Base-by-base conservation (phyloP, 176 grass and related monocot species). In the Tuctoria greenei region DNA sequence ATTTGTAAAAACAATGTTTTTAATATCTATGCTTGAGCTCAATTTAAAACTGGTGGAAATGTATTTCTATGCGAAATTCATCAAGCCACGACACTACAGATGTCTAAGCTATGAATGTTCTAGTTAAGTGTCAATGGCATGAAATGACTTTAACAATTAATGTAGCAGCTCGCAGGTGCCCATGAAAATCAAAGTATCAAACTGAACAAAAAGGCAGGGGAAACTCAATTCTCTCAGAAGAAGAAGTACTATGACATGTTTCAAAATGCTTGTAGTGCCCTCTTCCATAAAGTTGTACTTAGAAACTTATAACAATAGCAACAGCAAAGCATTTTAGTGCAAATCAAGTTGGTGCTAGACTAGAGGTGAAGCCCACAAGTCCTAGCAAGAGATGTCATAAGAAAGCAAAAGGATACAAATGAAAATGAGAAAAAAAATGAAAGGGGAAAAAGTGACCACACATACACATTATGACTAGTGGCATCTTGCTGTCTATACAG, bases 11-110 rank as follows among this genome's bases (percentile, higher is more conserved):
- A 8, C 4, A 64, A 44, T 42, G 18, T 47, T 50, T 15, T 27
- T 65, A 6, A 46, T 80, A 54, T 75, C 43, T 21, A 76, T 16
- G 1, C 81, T 63, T 70, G 10, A 60, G 14, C 17, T 68, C 54
- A 51, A 38, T 73, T 80, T 14, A 6, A 18, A 75, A 79, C 41
- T 34, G 11, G 28, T 73, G 10, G n/a, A 51, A 61, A 61, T 68
- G 9, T 50, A 27, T 27, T 50, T 13, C 10, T n/a, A 10, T 13
- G 68, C 16, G 27, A 21, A 69, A 62, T 42, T 52, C 4, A 57
- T 69, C 42, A 17, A 34, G 24, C 23, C 38, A 15, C 41, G 17
- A 47, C 16, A 8, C 17, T 55, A 16, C 27, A 44, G 18, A 61
- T 25, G 37, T 41, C 44, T n/a, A 23, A 25, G 52, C 28, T 14